phyloP scores from a whole-genome alignment of 176 grass and related monocot species.

The Musa troglodytarum region DNA sequence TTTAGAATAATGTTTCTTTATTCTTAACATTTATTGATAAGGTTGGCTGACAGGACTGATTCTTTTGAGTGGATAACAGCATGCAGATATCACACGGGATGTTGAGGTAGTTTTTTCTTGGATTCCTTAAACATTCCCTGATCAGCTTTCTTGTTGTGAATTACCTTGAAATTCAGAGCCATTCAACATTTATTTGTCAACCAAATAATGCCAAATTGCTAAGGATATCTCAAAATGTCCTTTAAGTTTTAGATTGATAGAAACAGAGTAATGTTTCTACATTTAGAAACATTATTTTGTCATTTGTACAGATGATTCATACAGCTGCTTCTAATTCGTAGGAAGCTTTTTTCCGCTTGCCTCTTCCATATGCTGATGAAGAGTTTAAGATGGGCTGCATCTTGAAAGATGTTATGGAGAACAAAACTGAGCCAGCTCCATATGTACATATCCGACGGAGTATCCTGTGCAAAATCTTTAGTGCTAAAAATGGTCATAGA shows the following conservation, averaged over 20 bases:
- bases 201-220: no score
- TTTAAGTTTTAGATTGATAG: no score
- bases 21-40: conserved; percentile 65
- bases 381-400: conserved; percentile 75
- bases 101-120: conserved; percentile 37
- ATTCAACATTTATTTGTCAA: no score
- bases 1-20: conserved; percentile 14
- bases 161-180: no score
- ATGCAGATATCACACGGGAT: conserved; percentile 51
- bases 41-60: conserved; percentile 74
- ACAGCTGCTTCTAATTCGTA: conserved; percentile 22
- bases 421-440: conserved; percentile 45
- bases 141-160: conserved; percentile 16
- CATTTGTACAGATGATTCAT: not conserved
- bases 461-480: conserved; percentile 47
- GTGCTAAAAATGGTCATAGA: not conserved
- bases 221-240: no score
- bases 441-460: conserved; percentile 79
- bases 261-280: conserved; percentile 1
- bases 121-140: not conserved
- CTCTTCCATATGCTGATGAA: conserved; percentile 85
- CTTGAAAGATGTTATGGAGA: conserved; percentile 40
- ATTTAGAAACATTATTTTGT: not conserved
- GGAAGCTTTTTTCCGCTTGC: conserved; percentile 77
- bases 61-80: conserved; percentile 75